phyloP scores from a whole-genome alignment of 345 rosid genomes.

The Turnera subulata region DNA sequence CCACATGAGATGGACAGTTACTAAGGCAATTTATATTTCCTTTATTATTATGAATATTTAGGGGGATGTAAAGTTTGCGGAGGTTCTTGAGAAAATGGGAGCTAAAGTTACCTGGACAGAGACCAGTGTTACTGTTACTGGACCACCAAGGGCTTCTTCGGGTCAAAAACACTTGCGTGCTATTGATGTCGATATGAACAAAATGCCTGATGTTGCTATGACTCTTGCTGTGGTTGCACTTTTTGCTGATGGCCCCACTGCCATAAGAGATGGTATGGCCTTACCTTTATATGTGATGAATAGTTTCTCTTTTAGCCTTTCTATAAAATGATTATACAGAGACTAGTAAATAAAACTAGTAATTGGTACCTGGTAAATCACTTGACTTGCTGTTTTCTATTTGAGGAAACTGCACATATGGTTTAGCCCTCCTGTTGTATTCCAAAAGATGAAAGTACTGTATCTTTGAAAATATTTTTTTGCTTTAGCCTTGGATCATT shows the following conservation, averaged over 20 bases:
- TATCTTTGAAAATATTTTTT: too few relatives aligned
- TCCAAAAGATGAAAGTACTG: too few relatives aligned
- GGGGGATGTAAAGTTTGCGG: constrained; percentile 96
- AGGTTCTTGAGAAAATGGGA: constrained; percentile 97
- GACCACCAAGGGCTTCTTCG: constrained; percentile 70
- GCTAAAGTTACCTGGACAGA: constrained; percentile 86
- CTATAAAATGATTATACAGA: too few relatives aligned
- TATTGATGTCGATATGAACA: constrained; percentile 95
- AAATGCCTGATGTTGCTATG: constrained; percentile 99
- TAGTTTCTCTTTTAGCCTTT: background rate
- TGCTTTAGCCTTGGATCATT: too few relatives aligned
- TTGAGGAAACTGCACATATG: too few relatives aligned
- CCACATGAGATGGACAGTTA: too few relatives aligned
- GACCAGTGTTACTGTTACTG: constrained; percentile 87
- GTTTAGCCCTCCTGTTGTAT: too few relatives aligned
- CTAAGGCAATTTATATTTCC: background rate
- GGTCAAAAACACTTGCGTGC: constrained; percentile 68
- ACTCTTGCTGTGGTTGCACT: constrained; percentile 97
- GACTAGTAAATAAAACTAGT: too few relatives aligned
- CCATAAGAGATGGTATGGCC: constrained; percentile 86
- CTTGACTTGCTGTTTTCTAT: too few relatives aligned
- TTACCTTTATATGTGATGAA: background rate
- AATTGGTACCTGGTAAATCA: too few relatives aligned
- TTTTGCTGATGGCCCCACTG: constrained; percentile 87
- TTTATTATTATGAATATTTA: constrained; percentile 19